Evolutionary conservation across 75 land plant genomes (phyloP), one percentile per base, ranked within the genome.

Genomic region (Selaginella moellendorffii): DNA sequence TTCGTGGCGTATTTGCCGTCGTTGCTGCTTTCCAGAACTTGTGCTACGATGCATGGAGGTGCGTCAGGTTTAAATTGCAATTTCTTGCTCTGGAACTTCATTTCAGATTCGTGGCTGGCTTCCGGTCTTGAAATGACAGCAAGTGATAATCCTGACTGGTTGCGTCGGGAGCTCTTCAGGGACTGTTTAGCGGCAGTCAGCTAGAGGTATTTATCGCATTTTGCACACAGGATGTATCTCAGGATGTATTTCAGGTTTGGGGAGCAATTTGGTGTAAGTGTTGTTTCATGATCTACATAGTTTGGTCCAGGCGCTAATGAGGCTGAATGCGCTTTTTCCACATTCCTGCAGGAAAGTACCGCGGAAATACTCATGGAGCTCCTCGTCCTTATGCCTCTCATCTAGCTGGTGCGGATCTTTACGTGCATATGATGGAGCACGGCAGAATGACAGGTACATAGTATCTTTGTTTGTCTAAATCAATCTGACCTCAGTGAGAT

Each of bases 21-120:
- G 81, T 30, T 95, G 99, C 64, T 95, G 99, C 71, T 65, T 95
- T 53, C 91, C 99, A 53, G 99, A 95, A 74, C 63, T 81, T 19
- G 74, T 90, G 65, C 80, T 95, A 14, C 83, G 99, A 0, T 89
- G 91, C 61, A 86, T 95, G 97, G 88, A 95, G 84, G 96, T 89
- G 52, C 63, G 21, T 21, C 14, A n/a, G n/a, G n/a, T n/a, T 36
- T 24, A 53, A 27, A 52, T 29, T 22, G 12, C 31, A 31, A 64
- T n/a, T 24, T 19, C 62, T 1, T 54, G 10, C 12, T 52, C 24
- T 29, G 31, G 26, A 71, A 17, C 46, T n/a, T n/a, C n/a, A n/a
- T 27, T 28, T 19, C 5, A 26, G 17, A 12, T 0, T 36, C 46
- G 46, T 36, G 46, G 10, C 5, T 36, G 46, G 46, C 19, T 27